Evolutionary conservation across 169 alveolate genomes (phyloP).

Genomic region (Plasmodium chabaudi): DNA sequence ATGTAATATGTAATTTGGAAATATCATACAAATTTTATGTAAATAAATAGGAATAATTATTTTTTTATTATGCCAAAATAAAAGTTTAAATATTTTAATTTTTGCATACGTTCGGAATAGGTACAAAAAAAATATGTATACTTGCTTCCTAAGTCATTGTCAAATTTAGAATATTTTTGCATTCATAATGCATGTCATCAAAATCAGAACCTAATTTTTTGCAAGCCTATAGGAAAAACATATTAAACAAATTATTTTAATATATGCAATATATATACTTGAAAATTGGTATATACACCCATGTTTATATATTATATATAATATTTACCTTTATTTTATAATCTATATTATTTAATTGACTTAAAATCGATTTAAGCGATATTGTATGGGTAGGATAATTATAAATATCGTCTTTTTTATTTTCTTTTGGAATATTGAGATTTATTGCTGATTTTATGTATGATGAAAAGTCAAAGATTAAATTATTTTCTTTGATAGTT

Average conservation of each 20-base stretch:
- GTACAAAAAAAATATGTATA: too few species aligned
- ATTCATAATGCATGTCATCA: conserved; percentile 44
- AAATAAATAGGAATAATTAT: neutral
- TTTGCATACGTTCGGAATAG: neutral
- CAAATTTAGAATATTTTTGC: conserved; percentile 51
- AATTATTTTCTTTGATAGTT: conserved; percentile 14
- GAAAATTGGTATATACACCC: neutral
- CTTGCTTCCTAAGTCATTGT: conserved; percentile 14
- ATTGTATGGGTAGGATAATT: conserved; percentile 16
- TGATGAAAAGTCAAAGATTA: conserved; percentile 34
- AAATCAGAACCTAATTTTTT: conserved; percentile 64
- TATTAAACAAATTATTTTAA: neutral
- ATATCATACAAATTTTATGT: too few species aligned
- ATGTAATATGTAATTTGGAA: too few species aligned
- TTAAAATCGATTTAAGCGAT: conserved; percentile 31
- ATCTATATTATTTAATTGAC: conserved; percentile 31
- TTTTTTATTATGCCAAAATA: neutral
- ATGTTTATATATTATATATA: neutral
- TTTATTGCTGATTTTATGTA: conserved; percentile 45
- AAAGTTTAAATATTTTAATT: neutral
- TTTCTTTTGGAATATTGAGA: conserved; percentile 1
- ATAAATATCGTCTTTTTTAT: conserved; percentile 5
- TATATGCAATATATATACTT: conserved; percentile 1
- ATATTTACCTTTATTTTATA: conserved; percentile 52
- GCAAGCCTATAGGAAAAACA: conserved; percentile 50